Conservation (phyloP, 2,329 filamentous ascomycete species). For the Monilinia fructigena region DNA sequence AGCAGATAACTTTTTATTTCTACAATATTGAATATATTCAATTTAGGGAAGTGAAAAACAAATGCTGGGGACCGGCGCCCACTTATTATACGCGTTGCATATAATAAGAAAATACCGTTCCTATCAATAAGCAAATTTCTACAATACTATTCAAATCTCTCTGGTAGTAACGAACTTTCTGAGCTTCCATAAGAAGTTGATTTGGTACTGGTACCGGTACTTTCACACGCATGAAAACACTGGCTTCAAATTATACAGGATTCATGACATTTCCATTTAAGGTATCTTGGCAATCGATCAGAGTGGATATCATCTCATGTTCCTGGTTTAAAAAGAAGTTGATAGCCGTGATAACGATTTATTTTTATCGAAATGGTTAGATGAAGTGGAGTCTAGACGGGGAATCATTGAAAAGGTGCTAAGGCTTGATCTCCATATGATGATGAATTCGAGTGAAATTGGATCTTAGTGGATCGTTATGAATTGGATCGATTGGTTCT, state of each 20-base stretch:
- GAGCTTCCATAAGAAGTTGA: not conserved
- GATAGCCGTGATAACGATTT: not conserved
- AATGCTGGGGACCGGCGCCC: too few relatives aligned
- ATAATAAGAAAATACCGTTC: too few relatives aligned
- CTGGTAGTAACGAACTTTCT: too few relatives aligned
- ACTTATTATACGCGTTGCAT: too few relatives aligned
- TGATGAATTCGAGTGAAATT: not conserved
- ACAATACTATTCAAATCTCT: not conserved
- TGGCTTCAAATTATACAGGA: not conserved
- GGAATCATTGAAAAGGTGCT: not conserved
- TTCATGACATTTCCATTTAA: not conserved
- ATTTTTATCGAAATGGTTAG: not conserved
- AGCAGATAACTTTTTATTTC: too few relatives aligned
- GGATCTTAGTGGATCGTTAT: not conserved
- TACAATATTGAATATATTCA: too few relatives aligned
- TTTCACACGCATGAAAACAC: not conserved
- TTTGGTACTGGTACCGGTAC: not conserved
- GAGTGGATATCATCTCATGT: not conserved
- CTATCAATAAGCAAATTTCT: not conserved
- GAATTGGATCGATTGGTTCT: slow-evolving; percentile 14
- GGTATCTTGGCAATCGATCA: not conserved
- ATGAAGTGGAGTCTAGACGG: not conserved
- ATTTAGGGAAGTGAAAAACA: too few relatives aligned
- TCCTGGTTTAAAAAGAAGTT: not conserved
- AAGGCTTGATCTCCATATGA: slow-evolving; percentile 10